phyloP scores from a whole-genome alignment of 179 eudicot species.

The Corrigiola litoralis region DNA sequence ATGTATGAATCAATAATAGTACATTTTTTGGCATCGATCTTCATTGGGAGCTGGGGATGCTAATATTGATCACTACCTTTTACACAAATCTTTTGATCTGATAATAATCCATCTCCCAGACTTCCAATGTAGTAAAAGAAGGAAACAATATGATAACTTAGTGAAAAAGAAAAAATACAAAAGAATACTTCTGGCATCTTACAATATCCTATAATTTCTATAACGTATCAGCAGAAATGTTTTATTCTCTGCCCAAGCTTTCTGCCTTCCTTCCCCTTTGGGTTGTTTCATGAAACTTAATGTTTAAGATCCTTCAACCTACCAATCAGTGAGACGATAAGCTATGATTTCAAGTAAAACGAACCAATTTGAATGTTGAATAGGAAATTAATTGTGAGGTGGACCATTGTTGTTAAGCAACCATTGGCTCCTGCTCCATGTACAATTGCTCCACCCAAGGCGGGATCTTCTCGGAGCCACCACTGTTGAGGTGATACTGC shows the following conservation, averaged over 20 bases:
- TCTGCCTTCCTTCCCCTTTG: conserved; percentile 18
- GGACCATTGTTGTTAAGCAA: conserved; percentile 30
- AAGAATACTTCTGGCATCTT: conserved; percentile 24
- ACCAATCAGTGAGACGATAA: conserved; percentile 2
- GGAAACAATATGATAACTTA: conserved; percentile 18
- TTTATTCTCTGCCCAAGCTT: conserved; percentile 19
- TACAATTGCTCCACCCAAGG: conserved; percentile 76
- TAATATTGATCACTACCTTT: conserved; percentile 24
- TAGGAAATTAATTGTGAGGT: conserved; percentile 3
- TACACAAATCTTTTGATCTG: conserved; percentile 21
- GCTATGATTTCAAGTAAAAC: neutral
- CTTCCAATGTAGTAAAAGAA: conserved; percentile 28
- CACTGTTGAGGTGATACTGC: conserved; percentile 31
- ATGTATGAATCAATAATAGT: conserved; percentile 28
- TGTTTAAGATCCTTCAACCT: conserved; percentile 10
- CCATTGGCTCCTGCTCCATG: conserved; percentile 83
- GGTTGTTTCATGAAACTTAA: conserved; percentile 2
- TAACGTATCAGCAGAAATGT: conserved; percentile 20
- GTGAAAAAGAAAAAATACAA: conserved; percentile 1
- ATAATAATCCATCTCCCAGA: conserved; percentile 35
- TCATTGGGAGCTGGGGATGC: conserved; percentile 32
- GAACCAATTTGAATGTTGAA: conserved; percentile 10
- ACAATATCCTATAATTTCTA: conserved; percentile 19
- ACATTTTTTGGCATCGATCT: conserved; percentile 11
- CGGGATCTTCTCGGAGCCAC: conserved; percentile 40